These are phyloP conservation scores for Glycine soja DNA, from an alignment of 306 rosid species.

Conservation along the genomic window DNA sequence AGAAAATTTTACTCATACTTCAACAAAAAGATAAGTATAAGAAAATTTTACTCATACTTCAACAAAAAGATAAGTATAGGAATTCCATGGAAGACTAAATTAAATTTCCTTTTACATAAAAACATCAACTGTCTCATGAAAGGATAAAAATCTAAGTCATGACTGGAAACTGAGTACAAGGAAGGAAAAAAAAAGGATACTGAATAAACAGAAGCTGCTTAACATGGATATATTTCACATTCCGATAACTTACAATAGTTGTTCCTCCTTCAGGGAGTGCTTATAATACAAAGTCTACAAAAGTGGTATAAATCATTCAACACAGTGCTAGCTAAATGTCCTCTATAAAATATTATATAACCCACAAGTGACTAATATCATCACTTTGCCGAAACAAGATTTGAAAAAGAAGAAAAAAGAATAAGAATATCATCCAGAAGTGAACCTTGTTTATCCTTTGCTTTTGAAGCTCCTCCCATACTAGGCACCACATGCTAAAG, in stretches of 20 bases:
- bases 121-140: background rate
- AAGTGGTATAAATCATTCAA: conserved; percentile 51
- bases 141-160: background rate
- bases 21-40: background rate
- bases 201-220: conserved; percentile 36
- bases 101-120: background rate
- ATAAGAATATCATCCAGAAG: conserved; percentile 53
- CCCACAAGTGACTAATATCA: conserved; percentile 61
- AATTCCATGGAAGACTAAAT: background rate
- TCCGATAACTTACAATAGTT: conserved; percentile 42
- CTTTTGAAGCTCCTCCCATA: conserved; percentile 43
- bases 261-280: conserved; percentile 56
- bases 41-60: too few relatives aligned
- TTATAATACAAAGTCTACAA: conserved; percentile 59
- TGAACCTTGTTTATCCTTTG: conserved; percentile 47
- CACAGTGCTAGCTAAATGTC: conserved; percentile 53
- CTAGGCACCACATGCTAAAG: conserved; percentile 40
- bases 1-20: too few relatives aligned
- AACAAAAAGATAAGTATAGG: background rate
- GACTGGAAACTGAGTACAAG: background rate
- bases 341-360: conserved; percentile 62
- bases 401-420: conserved; percentile 39
- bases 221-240: conserved; percentile 62
- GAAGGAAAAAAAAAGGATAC: background rate
- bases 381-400: conserved; percentile 49